Evolutionary conservation across 306 rosid genomes (phyloP), one percentile per base, ranked within the genome.

Genomic region (Vigna unguiculata): DNA sequence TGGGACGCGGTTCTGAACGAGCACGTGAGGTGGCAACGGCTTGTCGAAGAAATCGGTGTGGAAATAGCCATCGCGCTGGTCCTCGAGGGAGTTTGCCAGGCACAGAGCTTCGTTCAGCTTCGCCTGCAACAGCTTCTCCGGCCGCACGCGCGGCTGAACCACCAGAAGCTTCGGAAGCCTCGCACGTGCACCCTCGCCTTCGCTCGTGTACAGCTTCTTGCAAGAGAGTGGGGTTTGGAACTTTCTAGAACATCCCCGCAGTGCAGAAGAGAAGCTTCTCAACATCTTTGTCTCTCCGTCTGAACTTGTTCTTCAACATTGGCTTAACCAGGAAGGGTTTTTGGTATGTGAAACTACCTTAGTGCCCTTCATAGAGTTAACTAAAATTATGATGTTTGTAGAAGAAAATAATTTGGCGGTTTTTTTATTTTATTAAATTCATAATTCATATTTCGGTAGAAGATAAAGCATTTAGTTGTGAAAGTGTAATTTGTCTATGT

Each of bases 71-170:
- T 90, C 90, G 16, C 99, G 88, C 76, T 92, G 97, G 25, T 92
- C 93, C 77, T 90, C 97, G 6, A 90, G 92, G 0, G 99, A 95
- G 71, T 88, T 92, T 0, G 99, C 93, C 21, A 95, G 97, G 61
- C 96, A 92, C 11, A 95, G 81, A 71, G 97, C 99, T 91, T 95
- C 99, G 70, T 89, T 89, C 71, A 95, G 96, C 89, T 95, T 95
- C 1, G 92, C 92, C 77, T 87, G 92, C 80, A 95, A 69, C 34
- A 73, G 49, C 24, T 83, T 65, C 21, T 90, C 89, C 4, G 96
- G 89, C 1, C 97, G 96, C 43, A 92, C 89, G 25, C 92, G 92
- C 0, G 99, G 99, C 72, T 95, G 99, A 78, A 95, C 93, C 25
- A 95, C 98, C 6, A 95, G 78, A 53, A 95, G 91, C 79, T 74